Percentiles rank a stretch among this genome's conserved stretches.
phyloP scores from a whole-genome alignment of 768 basidiomycete genomes.

The Suillus luteus region DNA sequence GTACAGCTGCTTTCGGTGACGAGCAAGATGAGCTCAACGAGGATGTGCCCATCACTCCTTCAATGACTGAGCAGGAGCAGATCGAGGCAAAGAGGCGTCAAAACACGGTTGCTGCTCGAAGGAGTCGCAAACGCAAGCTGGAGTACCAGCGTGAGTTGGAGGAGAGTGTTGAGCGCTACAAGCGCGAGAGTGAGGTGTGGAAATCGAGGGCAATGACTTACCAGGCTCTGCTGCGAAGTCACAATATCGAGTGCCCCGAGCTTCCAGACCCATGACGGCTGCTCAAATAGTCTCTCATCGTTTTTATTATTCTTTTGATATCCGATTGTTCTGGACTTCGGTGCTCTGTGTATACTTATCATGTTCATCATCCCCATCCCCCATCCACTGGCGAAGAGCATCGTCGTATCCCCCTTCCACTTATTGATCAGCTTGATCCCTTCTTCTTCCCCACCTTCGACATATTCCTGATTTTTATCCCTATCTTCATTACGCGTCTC shows the following conservation, averaged over 20 bases:
- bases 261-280: constrained; percentile 36
- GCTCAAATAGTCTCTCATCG: constrained; percentile 11
- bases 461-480: constrained; percentile 12
- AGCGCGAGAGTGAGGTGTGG: constrained; percentile 64
- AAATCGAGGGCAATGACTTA: constrained; percentile 50
- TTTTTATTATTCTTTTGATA: constrained; percentile 16
- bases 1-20: constrained; percentile 47
- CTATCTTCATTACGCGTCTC: background rate
- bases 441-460: background rate
- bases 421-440: background rate
- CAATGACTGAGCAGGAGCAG: constrained; percentile 60
- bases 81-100: constrained; percentile 78
- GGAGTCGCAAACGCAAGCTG: constrained; percentile 74
- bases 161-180: constrained; percentile 51
- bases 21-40: constrained; percentile 55
- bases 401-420: constrained; percentile 52
- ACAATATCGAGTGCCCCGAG: constrained; percentile 58
- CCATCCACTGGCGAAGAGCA: constrained; percentile 53
- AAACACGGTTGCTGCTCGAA: constrained; percentile 85
- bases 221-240: constrained; percentile 55
- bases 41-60: constrained; percentile 41
- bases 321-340: constrained; percentile 35
- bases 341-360: constrained; percentile 41
- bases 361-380: constrained; percentile 31
- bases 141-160: constrained; percentile 70